Conservation (phyloP, 306 rosid genomes). For the Cyamopsis tetragonoloba region DNA sequence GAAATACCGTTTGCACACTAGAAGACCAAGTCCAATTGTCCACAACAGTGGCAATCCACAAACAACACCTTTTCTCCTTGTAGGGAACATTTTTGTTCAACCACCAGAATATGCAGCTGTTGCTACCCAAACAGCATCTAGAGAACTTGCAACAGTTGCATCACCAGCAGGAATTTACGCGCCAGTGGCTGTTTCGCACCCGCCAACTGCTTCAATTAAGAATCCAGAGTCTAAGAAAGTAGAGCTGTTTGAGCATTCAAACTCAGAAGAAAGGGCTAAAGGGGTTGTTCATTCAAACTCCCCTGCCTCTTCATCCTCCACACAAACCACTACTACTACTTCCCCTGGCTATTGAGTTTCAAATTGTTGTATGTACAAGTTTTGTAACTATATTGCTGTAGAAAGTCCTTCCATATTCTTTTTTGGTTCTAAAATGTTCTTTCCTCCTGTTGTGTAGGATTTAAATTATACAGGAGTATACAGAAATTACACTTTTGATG, state of each 20-base stretch:
- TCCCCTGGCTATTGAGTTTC: conserved; percentile 40
- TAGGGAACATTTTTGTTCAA: conserved; percentile 78
- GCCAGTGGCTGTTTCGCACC: conserved; percentile 50
- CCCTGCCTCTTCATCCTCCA: conserved; percentile 69
- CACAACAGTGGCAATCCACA: conserved; percentile 48
- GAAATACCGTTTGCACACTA: conserved; percentile 82
- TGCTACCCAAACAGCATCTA: conserved; percentile 37
- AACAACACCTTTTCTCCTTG: conserved; percentile 64
- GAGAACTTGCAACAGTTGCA: conserved; percentile 32
- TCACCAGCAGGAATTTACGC: conserved; percentile 48
- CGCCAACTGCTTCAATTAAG: conserved; percentile 20
- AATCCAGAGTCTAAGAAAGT: conserved; percentile 33
- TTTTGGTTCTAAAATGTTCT: not conserved
- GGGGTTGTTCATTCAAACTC: conserved; percentile 56
- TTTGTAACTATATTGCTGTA: conserved; percentile 39
- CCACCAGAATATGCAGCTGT: conserved; percentile 56
- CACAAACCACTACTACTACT: conserved; percentile 48
- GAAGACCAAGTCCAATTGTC: conserved; percentile 55
- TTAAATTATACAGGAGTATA: conserved; percentile 27
- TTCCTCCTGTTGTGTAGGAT: conserved; percentile 21
- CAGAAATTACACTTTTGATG: conserved; percentile 37
- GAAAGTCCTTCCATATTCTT: conserved; percentile 24
- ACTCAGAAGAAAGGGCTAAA: conserved; percentile 47
- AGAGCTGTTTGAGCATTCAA: conserved; percentile 23
- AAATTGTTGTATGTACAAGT: conserved; percentile 26